Percentiles rank a stretch among this genome's conserved stretches.
Evolutionary conservation across 768 basidiomycete species (phyloP).

Genomic region (Neoboletus subvelutipes): DNA sequence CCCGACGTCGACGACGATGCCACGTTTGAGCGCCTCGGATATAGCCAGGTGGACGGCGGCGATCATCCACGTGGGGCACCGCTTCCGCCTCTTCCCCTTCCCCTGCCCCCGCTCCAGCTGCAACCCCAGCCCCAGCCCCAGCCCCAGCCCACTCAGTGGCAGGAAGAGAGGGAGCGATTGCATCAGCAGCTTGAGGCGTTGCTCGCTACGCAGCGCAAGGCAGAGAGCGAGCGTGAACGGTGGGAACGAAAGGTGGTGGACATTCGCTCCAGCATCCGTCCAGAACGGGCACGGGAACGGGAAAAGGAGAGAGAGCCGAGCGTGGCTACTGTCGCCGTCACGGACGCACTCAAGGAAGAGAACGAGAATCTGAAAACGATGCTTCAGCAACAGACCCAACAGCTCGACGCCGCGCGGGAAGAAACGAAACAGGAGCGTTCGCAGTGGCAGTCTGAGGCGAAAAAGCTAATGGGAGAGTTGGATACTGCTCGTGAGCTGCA

Average conservation of each 20-base stretch:
- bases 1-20: constrained; percentile 18
- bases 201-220: constrained; percentile 12
- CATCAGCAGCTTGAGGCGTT: constrained; percentile 13
- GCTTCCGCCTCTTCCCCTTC: no score
- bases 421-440: constrained; percentile 11
- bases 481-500: background rate
- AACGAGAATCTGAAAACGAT: constrained; percentile 23
- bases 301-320: constrained; percentile 14
- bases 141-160: background rate
- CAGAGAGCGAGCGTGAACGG: constrained; percentile 17
- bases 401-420: constrained; percentile 10
- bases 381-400: constrained; percentile 20
- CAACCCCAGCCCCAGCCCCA: no score
- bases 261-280: constrained; percentile 9
- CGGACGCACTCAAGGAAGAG: constrained; percentile 22
- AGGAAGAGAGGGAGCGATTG: constrained; percentile 14
- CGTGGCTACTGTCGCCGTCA: background rate
- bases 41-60: constrained; percentile 20
- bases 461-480: constrained; percentile 16
- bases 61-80: background rate
- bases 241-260: constrained; percentile 26
- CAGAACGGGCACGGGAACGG: constrained; percentile 13
- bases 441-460: constrained; percentile 11
- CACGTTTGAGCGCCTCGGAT: constrained; percentile 17
- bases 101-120: no score